Conservation (phyloP, 176 grass and related monocot species). For the Aegilops tauschii region DNA sequence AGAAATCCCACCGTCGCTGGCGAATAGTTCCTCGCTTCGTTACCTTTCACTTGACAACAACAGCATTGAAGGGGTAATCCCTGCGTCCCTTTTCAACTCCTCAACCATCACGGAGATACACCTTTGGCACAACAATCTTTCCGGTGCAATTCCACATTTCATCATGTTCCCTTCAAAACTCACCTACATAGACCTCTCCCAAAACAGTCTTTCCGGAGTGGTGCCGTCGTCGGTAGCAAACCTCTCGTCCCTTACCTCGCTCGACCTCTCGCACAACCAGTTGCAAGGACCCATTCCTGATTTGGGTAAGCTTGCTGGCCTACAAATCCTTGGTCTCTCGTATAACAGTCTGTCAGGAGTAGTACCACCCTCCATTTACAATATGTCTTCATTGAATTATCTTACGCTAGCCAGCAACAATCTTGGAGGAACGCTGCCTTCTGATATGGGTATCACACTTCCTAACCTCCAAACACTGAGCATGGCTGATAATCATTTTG, state of each 20-base stretch:
- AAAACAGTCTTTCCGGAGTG: conserved; percentile 26
- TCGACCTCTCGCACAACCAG: conserved; percentile 26
- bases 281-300: conserved; percentile 39
- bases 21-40: not conserved
- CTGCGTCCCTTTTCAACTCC: conserved; percentile 22
- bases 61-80: conserved; percentile 31
- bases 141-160: not conserved
- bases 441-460: not conserved
- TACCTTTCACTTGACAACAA: conserved; percentile 35
- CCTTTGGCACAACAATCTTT: not conserved
- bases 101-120: conserved; percentile 1
- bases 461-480: not conserved
- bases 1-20: too few species aligned
- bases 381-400: conserved; percentile 5
- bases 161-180: not conserved
- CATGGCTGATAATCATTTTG: not conserved
- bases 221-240: conserved; percentile 40
- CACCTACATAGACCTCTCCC: not conserved
- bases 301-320: not conserved
- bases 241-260: conserved; percentile 10
- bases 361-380: conserved; percentile 8
- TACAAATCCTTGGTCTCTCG: not conserved
- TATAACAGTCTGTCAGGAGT: conserved; percentile 30
- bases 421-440: conserved; percentile 2
- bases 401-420: conserved; percentile 22